Conservation (phyloP, 306 rosid species). For the Cajanus cajan region DNA sequence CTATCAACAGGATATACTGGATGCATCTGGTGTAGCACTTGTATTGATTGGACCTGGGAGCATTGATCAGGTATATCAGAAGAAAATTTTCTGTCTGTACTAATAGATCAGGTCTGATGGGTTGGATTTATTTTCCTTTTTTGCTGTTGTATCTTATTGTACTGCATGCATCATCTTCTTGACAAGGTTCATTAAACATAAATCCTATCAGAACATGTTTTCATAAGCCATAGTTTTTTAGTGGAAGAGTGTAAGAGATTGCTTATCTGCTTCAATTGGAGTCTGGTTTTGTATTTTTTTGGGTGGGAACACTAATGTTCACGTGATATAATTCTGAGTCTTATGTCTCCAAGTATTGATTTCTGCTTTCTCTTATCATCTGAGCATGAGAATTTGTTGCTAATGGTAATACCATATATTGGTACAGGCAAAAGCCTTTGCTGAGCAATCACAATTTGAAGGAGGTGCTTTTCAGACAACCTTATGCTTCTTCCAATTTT, state of each 20-base stretch:
- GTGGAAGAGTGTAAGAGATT: neutral
- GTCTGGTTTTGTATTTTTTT: neutral
- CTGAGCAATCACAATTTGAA: slow-evolving; percentile 71
- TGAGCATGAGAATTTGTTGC: neutral
- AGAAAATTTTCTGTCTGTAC: neutral
- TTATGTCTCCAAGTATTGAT: slow-evolving; percentile 2
- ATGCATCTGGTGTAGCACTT: slow-evolving; percentile 82
- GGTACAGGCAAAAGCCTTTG: slow-evolving; percentile 70
- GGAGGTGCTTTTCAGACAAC: slow-evolving; percentile 64
- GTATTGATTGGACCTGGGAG: slow-evolving; percentile 94
- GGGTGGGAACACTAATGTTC: neutral
- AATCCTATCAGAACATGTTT: neutral
- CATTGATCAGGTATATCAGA: slow-evolving; percentile 63
- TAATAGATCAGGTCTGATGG: neutral
- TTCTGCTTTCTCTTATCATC: slow-evolving; percentile 8
- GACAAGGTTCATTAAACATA: slow-evolving; percentile 1
- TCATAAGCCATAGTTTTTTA: neutral
- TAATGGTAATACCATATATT: slow-evolving; percentile 26
- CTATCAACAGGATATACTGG: slow-evolving; percentile 70
- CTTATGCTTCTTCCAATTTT: slow-evolving; percentile 5
- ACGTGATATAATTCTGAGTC: neutral
- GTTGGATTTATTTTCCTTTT: slow-evolving; percentile 3
- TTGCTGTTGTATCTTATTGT: neutral
- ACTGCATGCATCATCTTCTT: slow-evolving; percentile 8
- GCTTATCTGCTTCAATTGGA: neutral